phyloP scores from a whole-genome alignment of 106 monocot species.

The Apostasia ramifera region DNA sequence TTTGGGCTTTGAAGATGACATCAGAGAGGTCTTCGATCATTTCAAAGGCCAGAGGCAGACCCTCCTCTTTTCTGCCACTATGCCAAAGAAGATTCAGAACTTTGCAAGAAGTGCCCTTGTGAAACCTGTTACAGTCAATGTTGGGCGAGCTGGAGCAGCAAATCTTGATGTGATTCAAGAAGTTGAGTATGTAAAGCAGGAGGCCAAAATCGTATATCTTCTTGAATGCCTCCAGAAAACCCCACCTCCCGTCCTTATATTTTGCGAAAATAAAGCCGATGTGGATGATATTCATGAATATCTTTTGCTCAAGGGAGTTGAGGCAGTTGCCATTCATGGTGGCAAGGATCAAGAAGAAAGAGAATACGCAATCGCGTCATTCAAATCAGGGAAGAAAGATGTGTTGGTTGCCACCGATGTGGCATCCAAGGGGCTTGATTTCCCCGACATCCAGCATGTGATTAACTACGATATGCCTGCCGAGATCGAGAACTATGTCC shows the following conservation, averaged over 20 bases:
- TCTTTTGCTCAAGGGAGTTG: constrained; percentile 89
- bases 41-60: constrained; percentile 94
- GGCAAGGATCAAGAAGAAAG: constrained; percentile 98
- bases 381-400: constrained; percentile 81
- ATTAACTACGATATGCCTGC: constrained; percentile 98
- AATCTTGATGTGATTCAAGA: constrained; percentile 98
- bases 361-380: constrained; percentile 72
- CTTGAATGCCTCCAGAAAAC: constrained; percentile 98
- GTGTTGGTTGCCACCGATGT: constrained; percentile 96
- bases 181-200: constrained; percentile 97
- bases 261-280: constrained; percentile 96
- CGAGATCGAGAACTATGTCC: constrained; percentile 95
- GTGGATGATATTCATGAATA: constrained; percentile 98
- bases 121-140: constrained; percentile 92
- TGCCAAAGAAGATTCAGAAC: constrained; percentile 97
- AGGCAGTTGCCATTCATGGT: constrained; percentile 91
- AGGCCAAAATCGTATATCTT: constrained; percentile 92
- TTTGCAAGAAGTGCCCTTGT: constrained; percentile 81
- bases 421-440: constrained; percentile 93
- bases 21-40: constrained; percentile 92
- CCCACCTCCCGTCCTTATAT: constrained; percentile 88
- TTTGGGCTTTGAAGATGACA: constrained; percentile 93
- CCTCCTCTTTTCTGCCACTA: constrained; percentile 91
- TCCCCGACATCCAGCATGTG: constrained; percentile 92
- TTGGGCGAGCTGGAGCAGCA: constrained; percentile 94